Conservation (phyloP, 2,329 filamentous ascomycete species). For the Cladosporium halotolerans region DNA sequence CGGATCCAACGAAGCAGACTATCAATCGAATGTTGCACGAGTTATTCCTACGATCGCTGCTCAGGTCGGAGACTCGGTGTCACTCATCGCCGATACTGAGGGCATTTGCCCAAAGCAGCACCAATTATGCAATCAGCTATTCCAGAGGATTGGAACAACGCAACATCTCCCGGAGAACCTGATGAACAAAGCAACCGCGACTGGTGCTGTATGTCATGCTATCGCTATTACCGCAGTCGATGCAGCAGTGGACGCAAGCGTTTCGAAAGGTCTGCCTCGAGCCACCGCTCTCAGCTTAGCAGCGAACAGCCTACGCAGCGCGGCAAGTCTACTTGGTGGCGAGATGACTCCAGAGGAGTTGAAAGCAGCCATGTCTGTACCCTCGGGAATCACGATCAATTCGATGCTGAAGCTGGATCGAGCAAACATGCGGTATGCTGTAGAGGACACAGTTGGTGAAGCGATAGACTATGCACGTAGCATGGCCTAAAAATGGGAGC, state of each 20-base stretch:
- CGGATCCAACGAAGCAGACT: slow-evolving; percentile 6
- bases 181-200: slow-evolving; percentile 23
- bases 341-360: slow-evolving; percentile 22
- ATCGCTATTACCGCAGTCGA: slow-evolving; percentile 22
- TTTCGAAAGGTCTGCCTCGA: slow-evolving; percentile 21
- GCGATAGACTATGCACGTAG: slow-evolving; percentile 16
- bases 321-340: slow-evolving; percentile 16
- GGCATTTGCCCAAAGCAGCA: neutral
- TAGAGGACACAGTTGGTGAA: slow-evolving; percentile 14
- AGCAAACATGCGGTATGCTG: slow-evolving; percentile 11
- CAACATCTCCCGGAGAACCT: slow-evolving; percentile 19
- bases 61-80: slow-evolving; percentile 17
- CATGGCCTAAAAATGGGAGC: slow-evolving; percentile 9
- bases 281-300: slow-evolving; percentile 16
- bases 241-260: slow-evolving; percentile 22
- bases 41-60: slow-evolving; percentile 22
- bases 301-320: slow-evolving; percentile 18
- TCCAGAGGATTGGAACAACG: slow-evolving; percentile 15
- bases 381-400: slow-evolving; percentile 22
- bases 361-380: slow-evolving; percentile 24
- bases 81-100: slow-evolving; percentile 18
- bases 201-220: slow-evolving; percentile 23
- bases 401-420: slow-evolving; percentile 18
- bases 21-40: slow-evolving; percentile 11
- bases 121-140: neutral